phyloP scores from a whole-genome alignment of 2,329 filamentous ascomycete genomes.

The Talaromyces verruculosus region DNA sequence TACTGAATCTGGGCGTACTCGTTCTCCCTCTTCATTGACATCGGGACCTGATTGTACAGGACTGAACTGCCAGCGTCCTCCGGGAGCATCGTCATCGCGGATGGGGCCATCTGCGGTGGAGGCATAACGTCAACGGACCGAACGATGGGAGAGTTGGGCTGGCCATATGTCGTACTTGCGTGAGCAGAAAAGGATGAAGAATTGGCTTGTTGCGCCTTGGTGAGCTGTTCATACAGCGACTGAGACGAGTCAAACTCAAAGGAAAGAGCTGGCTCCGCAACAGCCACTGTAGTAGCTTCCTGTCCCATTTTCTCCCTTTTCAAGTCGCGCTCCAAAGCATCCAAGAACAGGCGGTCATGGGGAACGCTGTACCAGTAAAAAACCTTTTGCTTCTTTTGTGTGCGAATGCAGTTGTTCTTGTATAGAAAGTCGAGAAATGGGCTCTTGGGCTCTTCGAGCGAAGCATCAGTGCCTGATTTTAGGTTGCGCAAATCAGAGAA shows the following conservation, averaged over 20 bases:
- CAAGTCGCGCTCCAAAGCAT: constrained; percentile 92
- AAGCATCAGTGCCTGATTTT: constrained; percentile 96
- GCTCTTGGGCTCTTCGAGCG: constrained; percentile 97
- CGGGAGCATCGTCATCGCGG: constrained; percentile 57
- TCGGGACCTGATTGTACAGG: constrained; percentile 70
- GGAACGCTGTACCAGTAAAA: constrained; percentile 99
- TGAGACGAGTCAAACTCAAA: constrained; percentile 99
- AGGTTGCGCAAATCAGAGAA: constrained; percentile 98
- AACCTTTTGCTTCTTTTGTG: constrained; percentile 99
- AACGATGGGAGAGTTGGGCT: constrained; percentile 85
- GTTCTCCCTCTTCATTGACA: constrained; percentile 83
- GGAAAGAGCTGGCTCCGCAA: constrained; percentile 93
- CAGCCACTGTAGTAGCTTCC: constrained; percentile 93
- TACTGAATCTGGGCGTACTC: constrained; percentile 82
- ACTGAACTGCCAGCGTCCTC: constrained; percentile 65
- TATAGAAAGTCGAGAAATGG: constrained; percentile 97
- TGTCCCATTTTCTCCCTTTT: constrained; percentile 99
- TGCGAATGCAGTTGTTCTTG: constrained; percentile 99
- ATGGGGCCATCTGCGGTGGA: constrained; percentile 72
- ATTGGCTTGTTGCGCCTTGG: constrained; percentile 98
- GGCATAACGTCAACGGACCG: constrained; percentile 88
- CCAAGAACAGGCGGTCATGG: constrained; percentile 94
- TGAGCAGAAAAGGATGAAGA: constrained; percentile 93
- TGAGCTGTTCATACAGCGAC: constrained; percentile 98
- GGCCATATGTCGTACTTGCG: constrained; percentile 61